Percentiles rank a stretch among this genome's conserved stretches.
Conservation (phyloP, 331 rosid genomes). For the Prunus yedoensis region DNA sequence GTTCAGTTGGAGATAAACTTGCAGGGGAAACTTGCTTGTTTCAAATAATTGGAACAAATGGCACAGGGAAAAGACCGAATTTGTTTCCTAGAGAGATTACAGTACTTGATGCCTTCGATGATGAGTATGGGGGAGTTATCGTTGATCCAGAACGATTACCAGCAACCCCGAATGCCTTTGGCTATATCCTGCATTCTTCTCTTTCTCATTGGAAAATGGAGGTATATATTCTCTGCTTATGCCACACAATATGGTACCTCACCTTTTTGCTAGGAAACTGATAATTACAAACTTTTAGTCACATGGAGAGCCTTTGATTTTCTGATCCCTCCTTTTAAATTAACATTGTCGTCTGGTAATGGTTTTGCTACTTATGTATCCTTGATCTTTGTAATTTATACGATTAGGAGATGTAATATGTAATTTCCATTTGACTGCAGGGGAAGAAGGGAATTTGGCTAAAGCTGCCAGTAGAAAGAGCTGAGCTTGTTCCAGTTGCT, state of each 20-base stretch:
- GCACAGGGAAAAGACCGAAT: slow-evolving; percentile 42
- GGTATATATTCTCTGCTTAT: slow-evolving; percentile 38
- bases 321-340: neutral
- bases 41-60: slow-evolving; percentile 56
- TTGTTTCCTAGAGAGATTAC: slow-evolving; percentile 47
- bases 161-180: slow-evolving; percentile 47
- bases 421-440: slow-evolving; percentile 39
- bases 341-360: neutral
- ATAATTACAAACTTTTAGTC: neutral
- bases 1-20: slow-evolving; percentile 42
- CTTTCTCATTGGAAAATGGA: slow-evolving; percentile 70
- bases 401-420: no score
- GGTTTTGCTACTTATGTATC: neutral
- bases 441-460: slow-evolving; percentile 98
- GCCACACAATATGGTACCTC: no score
- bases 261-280: no score
- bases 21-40: slow-evolving; percentile 34
- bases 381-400: neutral
- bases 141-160: slow-evolving; percentile 69
- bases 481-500: slow-evolving; percentile 78
- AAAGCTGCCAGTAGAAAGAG: slow-evolving; percentile 66
- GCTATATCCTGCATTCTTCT: slow-evolving; percentile 53
- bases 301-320: neutral
- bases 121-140: slow-evolving; percentile 83
- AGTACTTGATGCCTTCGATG: slow-evolving; percentile 72